Base-by-base conservation (phyloP, 345 rosid genomes). In the Hibiscus mutabilis region DNA sequence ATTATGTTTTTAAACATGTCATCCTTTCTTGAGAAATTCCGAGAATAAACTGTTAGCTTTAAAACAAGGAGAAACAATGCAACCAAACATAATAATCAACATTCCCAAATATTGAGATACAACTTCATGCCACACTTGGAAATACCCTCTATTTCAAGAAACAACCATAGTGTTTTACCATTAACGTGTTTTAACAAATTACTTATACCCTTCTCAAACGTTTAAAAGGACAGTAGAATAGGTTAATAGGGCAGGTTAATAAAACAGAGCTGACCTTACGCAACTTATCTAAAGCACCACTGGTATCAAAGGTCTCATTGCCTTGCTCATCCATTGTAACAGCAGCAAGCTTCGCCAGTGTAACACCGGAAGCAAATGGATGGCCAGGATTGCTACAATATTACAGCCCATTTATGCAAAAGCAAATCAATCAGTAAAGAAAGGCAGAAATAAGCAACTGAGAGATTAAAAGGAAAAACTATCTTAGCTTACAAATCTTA, bases 311-410 rank as follows among this genome's bases (percentile, higher is more conserved):
- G 53, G 97, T 95, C 86, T 95, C 99, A 75, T 92, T 92, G 74
- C 90, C 99, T 74, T 86, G 90, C 72, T 92, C 99, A 83, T 95
- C 99, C 87, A 84, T 88, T 55, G 99, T 95, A 69, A 95, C 98
- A 77, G 99, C 99, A 66, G 99, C 99, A 63, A 95, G 92, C 83
- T 88, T 95, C 66, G 98, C 99, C 73, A 95, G 80, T 64, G 99
- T 89, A 85, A 90, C 81, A 66, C 99, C 99, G 74, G 91, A 84
- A 70, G 89, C 83, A 88, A 95, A 95, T 24, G 99, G 97, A 82
- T 86, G 87, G 75, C 94, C 90, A 3, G 83, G 86, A 84, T 90
- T 86, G 78, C 99, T 95, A 86, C 70, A 83, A 81, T 14, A 5
- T 21, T 57, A 76, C 16, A 46, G 42, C 18, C 27, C 67, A 57